A percentile compares a stretch with the other conserved stretches of the same genome.
These are phyloP conservation scores for Serendipita vermifera DNA, from an alignment of 768 basidiomycete species.

Conservation along the genomic window DNA sequence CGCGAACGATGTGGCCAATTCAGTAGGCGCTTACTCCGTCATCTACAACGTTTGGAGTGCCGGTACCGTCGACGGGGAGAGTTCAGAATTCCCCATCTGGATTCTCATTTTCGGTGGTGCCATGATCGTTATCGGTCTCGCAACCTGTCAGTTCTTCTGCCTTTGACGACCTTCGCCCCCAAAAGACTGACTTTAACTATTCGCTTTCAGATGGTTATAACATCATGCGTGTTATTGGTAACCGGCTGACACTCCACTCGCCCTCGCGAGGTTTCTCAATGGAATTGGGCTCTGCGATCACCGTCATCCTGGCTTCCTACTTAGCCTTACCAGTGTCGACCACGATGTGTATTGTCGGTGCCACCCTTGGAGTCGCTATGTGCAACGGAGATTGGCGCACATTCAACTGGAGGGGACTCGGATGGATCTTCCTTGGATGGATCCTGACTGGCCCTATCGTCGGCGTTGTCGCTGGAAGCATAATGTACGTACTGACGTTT, in stretches of 20 bases:
- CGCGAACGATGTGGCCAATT: constrained; percentile 25
- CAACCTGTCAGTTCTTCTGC: too few species aligned
- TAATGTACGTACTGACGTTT: too few species aligned
- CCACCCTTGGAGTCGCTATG: constrained; percentile 26
- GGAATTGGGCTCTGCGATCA: constrained; percentile 32
- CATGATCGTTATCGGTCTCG: constrained; percentile 21
- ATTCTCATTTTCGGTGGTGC: constrained; percentile 24
- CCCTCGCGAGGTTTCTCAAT: constrained; percentile 32
- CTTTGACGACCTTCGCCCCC: too few species aligned
- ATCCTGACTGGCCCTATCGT: too few species aligned
- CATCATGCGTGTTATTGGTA: constrained; percentile 17
- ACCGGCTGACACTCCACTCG: constrained; percentile 27
- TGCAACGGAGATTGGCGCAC: constrained; percentile 22
- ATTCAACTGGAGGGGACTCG: constrained; percentile 25
- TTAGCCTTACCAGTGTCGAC: constrained; percentile 26
- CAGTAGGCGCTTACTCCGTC: constrained; percentile 8
- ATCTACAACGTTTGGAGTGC: constrained; percentile 25
- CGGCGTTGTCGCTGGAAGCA: too few species aligned
- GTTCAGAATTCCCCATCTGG: constrained; percentile 26
- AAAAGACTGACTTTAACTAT: too few species aligned
- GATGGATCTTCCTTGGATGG: constrained; percentile 25
- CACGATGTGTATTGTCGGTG: constrained; percentile 27
- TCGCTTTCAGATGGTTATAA: constrained; percentile 17
- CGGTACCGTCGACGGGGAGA: constrained; percentile 17
- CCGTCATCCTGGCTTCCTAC: constrained; percentile 31